Conservation (phyloP, 148 eudicot genomes). For the Diospyros kaki region DNA sequence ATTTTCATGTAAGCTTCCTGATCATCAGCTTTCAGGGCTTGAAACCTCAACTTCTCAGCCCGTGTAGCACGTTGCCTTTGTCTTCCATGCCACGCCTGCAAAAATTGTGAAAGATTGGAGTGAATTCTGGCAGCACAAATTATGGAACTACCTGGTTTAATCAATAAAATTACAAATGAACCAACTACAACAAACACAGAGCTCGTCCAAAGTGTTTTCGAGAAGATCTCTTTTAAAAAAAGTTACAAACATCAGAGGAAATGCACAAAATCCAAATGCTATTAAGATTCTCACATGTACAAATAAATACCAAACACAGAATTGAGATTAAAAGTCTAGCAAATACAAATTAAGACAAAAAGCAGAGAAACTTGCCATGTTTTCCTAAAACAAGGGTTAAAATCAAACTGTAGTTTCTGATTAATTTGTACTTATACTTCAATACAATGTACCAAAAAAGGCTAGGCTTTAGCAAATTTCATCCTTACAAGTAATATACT, state of each 20-base stretch:
- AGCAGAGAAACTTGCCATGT: neutral
- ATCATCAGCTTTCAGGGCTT: slow-evolving; percentile 81
- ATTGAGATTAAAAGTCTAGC: neutral
- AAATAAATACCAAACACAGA: neutral
- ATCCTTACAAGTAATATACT: neutral
- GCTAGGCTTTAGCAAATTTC: slow-evolving; percentile 4
- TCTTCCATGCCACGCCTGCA: slow-evolving; percentile 95
- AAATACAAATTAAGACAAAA: neutral
- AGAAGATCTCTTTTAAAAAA: neutral
- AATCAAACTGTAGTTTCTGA: too few species aligned
- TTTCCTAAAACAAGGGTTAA: neutral
- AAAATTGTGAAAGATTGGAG: neutral
- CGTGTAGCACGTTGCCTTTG: slow-evolving; percentile 92
- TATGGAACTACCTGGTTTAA: neutral
- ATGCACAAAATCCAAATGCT: neutral
- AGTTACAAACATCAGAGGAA: neutral
- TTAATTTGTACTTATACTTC: too few species aligned
- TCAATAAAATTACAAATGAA: too few species aligned
- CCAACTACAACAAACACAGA: neutral
- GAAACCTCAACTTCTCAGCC: slow-evolving; percentile 82
- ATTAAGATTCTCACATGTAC: neutral
- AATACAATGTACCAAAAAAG: neutral
- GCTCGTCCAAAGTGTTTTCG: neutral
- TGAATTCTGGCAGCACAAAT: slow-evolving; percentile 1
- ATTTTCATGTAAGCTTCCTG: slow-evolving; percentile 95